These are phyloP conservation scores for Arabidopsis lyrata DNA, from an alignment of 441 rosid genomes.

Conservation along the genomic window DNA sequence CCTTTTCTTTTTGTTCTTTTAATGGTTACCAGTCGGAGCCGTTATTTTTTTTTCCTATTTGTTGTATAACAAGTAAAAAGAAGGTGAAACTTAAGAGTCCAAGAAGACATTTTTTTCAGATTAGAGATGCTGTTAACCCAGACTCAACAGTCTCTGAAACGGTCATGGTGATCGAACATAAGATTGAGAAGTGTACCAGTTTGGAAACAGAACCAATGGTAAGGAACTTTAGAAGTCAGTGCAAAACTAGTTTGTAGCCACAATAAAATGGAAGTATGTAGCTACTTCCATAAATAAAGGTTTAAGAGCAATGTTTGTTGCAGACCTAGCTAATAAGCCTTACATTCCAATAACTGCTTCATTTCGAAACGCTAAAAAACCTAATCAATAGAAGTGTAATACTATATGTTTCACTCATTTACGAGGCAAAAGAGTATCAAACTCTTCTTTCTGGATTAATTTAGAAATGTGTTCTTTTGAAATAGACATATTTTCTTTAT, in stretches of 20 bases:
- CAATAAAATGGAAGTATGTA: neutral
- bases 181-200: slow-evolving; percentile 1
- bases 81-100: neutral
- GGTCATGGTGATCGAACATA: neutral
- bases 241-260: slow-evolving; percentile 1
- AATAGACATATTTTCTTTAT: neutral
- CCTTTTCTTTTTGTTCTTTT: too few species aligned
- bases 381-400: slow-evolving; percentile 17
- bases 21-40: too few species aligned
- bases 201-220: neutral
- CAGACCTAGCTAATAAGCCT: slow-evolving; percentile 7
- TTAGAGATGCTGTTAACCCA: neutral
- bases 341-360: slow-evolving; percentile 2
- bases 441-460: slow-evolving; percentile 19
- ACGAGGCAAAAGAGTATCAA: slow-evolving; percentile 6
- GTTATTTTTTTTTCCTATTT: neutral
- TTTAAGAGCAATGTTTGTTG: slow-evolving; percentile 22
- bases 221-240: neutral
- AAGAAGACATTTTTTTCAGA: neutral
- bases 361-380: neutral
- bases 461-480: neutral
- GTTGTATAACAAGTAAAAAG: neutral
- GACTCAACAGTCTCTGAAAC: neutral
- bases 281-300: slow-evolving; percentile 10
- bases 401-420: slow-evolving; percentile 2